Evolutionary conservation across 768 basidiomycete species (phyloP), one percentile per base, ranked within the genome.

Genomic region (Boletus bicolor): DNA sequence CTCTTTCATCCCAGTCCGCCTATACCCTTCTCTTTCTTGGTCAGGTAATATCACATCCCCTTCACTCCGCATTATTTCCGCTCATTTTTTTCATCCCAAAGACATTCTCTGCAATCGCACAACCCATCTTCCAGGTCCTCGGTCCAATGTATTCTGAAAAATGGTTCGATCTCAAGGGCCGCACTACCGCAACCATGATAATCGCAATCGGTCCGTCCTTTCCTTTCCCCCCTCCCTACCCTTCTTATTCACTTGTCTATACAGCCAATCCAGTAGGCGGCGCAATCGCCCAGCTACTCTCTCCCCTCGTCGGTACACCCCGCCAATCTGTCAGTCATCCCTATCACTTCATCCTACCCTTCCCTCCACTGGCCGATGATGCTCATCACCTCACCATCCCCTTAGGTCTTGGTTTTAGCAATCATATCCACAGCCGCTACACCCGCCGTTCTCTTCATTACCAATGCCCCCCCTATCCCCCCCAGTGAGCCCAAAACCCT

Each of bases 91-190:
- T n/a, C 37, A 7, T 9, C 12, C 21, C 14, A 30, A 54, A 91
- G 89, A 60, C 85, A 15, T 77, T 91, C 39, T 77, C 81, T 7
- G 82, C 81, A 1, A 69, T 89, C 44, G 75, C 87, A 3, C 87
- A 90, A 64, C 84, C 90, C 3, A 74, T 85, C 14, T 92, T 83
- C 68, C 89, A 90, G 71, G 80, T 93, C 26, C 72, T 92, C 9
- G 87, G 87, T 6, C 89, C 91, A 2, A 85, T 82, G 50, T 93
- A 87, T 69, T 91, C 91, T 0, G 88, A 93, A 66, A 81, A 73
- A 34, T 93, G 91, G 91, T 93, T 93, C 63, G 83, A 87, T 57
- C 71, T 91, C 45, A 75, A 80, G 55, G 83, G 86, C 14, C 78
- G 91, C 41, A 91, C 87, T 3, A 92, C 91, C 0, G 89, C 89